phyloP scores from a whole-genome alignment of 2,329 filamentous ascomycete species.

The Hawksworthiomyces lignivorus region DNA sequence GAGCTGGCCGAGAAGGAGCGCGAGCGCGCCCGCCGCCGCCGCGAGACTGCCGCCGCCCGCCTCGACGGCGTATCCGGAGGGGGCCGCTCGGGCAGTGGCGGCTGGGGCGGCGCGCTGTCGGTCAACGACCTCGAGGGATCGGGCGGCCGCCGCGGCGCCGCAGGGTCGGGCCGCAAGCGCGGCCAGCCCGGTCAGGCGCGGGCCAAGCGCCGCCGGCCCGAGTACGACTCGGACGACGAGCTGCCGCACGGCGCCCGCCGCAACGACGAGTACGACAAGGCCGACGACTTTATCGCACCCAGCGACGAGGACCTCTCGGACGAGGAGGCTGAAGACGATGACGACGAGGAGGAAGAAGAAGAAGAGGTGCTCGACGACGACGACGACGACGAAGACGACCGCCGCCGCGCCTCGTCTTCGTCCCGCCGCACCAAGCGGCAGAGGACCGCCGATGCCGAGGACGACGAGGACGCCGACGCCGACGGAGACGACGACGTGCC shows the following conservation, averaged over 20 bases:
- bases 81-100: constrained; percentile 14
- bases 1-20: constrained; percentile 69
- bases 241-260: constrained; percentile 52
- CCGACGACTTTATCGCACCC: constrained; percentile 69
- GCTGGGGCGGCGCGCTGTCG: constrained; percentile 48
- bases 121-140: constrained; percentile 61
- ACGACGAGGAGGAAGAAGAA: constrained; percentile 49
- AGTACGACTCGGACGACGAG: constrained; percentile 73
- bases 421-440: constrained; percentile 40
- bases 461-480: constrained; percentile 47
- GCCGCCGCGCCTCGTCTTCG: constrained; percentile 46
- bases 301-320: constrained; percentile 62
- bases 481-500: constrained; percentile 44
- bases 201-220: constrained; percentile 47
- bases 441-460: constrained; percentile 40
- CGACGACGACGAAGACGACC: constrained; percentile 45
- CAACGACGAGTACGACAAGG: constrained; percentile 70
- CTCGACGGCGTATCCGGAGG: constrained; percentile 50
- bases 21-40: constrained; percentile 55
- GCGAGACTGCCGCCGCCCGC: constrained; percentile 59
- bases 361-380: constrained; percentile 51
- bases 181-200: constrained; percentile 39
- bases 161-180: constrained; percentile 41
- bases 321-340: constrained; percentile 51
- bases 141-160: constrained; percentile 32